Evolutionary conservation across 805 yeast genomes (phyloP), one percentile per base, ranked within the genome.

Genomic region (Lachancea thermotolerans): DNA sequence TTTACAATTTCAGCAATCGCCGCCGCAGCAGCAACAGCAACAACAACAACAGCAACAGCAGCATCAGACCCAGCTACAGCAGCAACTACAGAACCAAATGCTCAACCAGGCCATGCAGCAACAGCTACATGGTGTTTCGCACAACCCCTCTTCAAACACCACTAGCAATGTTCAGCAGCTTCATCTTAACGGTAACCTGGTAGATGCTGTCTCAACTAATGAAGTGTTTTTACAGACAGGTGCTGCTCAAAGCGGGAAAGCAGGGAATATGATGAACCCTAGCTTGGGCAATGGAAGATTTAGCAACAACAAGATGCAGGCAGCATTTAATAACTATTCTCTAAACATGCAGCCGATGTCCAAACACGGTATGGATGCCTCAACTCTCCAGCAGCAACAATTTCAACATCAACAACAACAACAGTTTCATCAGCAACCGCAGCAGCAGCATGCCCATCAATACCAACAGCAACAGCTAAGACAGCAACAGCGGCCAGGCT

Each of bases 201-300:
- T 86, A 71, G 97, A 89, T 57, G 85, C 95, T 0, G 96, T 90
- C 2, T 80, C 93, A 8, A 91, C 97, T 14, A 90, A 85, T 55
- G 97, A 90, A 63, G 97, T 90, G 49, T 90, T 90, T 60, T 70
- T 90, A 54, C 69, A 67, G 49, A 68, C 69, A 38, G 59, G 50
- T 30, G 55, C 53, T 9, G 32, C 37, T 2, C 43, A 40, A 36
- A 10, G 34, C 30, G 42, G 46, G 33, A 34, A 44, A 38, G 18
- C 49, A 43, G 31, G 42, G n/a, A 42, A 39, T 7, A 32, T 34
- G 35, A 36, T 25, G 4, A 27, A 33, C 14, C 14, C 36, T 28
- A 41, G 45, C 27, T 45, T 32, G 33, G 44, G 41, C 12, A 45
- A 41, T 49, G 51, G 51, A 49, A 49, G 41, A 6, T 35, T 35